These are phyloP conservation scores for Fusarium albidum DNA, from an alignment of 2,329 filamentous ascomycete species.

Conservation along the genomic window DNA sequence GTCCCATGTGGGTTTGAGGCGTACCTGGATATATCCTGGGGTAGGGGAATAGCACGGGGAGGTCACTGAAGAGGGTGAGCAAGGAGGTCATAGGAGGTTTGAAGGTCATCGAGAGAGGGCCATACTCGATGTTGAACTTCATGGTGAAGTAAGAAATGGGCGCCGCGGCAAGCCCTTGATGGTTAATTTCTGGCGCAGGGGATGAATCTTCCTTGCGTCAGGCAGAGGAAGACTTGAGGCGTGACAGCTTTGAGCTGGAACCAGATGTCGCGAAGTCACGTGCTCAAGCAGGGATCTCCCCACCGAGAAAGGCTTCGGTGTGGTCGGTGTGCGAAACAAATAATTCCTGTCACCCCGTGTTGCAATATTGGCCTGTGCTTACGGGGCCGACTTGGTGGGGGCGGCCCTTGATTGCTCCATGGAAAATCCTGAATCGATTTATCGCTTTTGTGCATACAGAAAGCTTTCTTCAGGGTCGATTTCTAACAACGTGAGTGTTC, in stretches of 20 bases:
- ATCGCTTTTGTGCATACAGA: too few relatives aligned
- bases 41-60: conserved; percentile 66
- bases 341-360: too few relatives aligned
- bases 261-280: conserved; percentile 44
- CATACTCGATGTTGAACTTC: conserved; percentile 63
- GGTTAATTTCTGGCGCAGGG: conserved; percentile 10
- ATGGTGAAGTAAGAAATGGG: conserved; percentile 44
- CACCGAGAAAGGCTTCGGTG: conserved; percentile 19
- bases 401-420: too few relatives aligned
- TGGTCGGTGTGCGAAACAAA: conserved; percentile 1
- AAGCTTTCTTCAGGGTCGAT: too few relatives aligned
- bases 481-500: too few relatives aligned
- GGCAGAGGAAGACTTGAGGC: conserved; percentile 31
- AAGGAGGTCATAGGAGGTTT: neutral
- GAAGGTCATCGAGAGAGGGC: neutral
- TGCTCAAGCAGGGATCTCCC: conserved; percentile 25
- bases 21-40: conserved; percentile 66
- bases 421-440: too few relatives aligned
- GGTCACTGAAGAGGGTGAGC: conserved; percentile 53
- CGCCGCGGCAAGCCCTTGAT: conserved; percentile 30
- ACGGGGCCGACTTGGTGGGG: neutral
- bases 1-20: conserved; percentile 20
- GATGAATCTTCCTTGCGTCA: conserved; percentile 12
- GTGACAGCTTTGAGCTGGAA: conserved; percentile 33
- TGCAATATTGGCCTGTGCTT: neutral